Percentiles rank a stretch among this genome's conserved stretches.
Evolutionary conservation across 2,329 filamentous ascomycete genomes (phyloP).

Genomic region (Xenosphaeropsis pyriputrescens): DNA sequence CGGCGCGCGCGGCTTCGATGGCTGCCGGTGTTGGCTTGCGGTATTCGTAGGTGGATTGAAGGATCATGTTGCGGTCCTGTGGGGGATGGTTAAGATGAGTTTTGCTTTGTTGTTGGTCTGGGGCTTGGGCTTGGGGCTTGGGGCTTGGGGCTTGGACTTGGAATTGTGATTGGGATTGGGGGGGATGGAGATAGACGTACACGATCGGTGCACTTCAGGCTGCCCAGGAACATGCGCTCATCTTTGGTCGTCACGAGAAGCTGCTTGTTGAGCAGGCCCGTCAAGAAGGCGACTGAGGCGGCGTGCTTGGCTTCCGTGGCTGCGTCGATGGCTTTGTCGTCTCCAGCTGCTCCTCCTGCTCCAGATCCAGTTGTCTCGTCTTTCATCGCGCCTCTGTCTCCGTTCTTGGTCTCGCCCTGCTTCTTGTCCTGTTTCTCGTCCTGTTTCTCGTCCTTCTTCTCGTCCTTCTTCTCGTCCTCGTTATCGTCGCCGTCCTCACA

Average conservation of each 20-base stretch:
- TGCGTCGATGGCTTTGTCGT: too few relatives aligned
- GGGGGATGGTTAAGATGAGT: background rate
- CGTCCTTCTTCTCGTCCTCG: too few relatives aligned
- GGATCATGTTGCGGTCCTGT: conserved; percentile 78
- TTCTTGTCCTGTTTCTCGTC: too few relatives aligned
- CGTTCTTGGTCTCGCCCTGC: too few relatives aligned
- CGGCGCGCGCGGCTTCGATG: conserved; percentile 4
- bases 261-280: conserved; percentile 60
- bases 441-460: too few relatives aligned
- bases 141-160: background rate
- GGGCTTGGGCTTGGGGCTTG: background rate
- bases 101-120: background rate
- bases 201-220: conserved; percentile 89
- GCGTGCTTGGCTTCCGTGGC: too few relatives aligned
- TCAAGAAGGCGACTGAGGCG: conserved; percentile 29
- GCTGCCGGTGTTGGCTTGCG: conserved; percentile 47
- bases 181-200: conserved; percentile 31
- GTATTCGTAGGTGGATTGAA: conserved; percentile 80
- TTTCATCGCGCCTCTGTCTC: too few relatives aligned
- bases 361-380: too few relatives aligned
- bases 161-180: background rate
- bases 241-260: conserved; percentile 71
- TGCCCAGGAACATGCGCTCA: conserved; percentile 74
- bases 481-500: too few relatives aligned
- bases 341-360: too few relatives aligned